A percentile compares a stretch with the other conserved stretches of the same genome.
Evolutionary conservation across 257 asterid species (phyloP).

Genomic region (Solanum gandarillasii): DNA sequence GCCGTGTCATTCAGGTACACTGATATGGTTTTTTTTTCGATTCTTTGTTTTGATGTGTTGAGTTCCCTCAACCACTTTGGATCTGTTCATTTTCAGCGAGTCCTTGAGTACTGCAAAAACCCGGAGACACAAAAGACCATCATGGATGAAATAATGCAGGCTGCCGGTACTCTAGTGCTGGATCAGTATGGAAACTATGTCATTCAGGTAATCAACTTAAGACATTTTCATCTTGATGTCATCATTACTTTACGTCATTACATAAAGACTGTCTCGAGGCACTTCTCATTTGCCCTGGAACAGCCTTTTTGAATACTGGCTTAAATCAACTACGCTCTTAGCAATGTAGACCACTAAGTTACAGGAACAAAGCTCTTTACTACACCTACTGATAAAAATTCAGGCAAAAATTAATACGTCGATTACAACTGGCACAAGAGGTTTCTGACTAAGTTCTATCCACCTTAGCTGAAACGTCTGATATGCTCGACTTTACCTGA

Average conservation of each 20-base stretch:
- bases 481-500: neutral
- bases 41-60: neutral
- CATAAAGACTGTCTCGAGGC: neutral
- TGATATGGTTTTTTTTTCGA: neutral
- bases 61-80: neutral
- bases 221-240: neutral
- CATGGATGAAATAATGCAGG: constrained; percentile 71
- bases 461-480: neutral
- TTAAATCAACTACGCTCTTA: neutral
- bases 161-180: constrained; percentile 61
- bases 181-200: constrained; percentile 89
- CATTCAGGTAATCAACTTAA: constrained; percentile 51
- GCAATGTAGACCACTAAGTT: neutral
- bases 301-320: neutral
- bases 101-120: constrained; percentile 65
- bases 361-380: neutral
- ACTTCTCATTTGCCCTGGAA: neutral
- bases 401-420: neutral
- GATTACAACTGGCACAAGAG: neutral
- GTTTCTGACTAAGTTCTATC: neutral
- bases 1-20: constrained; percentile 88
- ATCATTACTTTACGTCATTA: neutral
- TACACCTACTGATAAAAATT: neutral
- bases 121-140: constrained; percentile 43
- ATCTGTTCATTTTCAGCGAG: constrained; percentile 40